phyloP scores from a whole-genome alignment of 2,329 filamentous ascomycete species.

The Ambrosiella xylebori region DNA sequence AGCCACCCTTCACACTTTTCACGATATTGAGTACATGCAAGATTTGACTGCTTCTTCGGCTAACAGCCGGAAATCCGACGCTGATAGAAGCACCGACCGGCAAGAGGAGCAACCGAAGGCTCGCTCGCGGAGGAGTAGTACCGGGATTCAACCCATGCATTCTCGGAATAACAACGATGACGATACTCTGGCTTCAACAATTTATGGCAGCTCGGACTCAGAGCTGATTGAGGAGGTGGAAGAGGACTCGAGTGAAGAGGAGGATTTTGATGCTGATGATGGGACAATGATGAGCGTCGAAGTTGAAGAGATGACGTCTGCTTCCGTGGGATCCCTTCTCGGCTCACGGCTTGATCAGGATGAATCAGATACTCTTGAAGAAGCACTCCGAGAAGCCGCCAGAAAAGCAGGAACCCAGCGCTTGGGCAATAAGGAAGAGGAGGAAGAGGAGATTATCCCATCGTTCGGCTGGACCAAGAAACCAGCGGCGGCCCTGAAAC shows the following conservation, averaged over 20 bases:
- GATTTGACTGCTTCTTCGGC: constrained; percentile 73
- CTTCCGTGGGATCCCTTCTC: constrained; percentile 44
- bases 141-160: constrained; percentile 31
- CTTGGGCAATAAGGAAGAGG: constrained; percentile 40
- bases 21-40: constrained; percentile 76
- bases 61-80: constrained; percentile 43
- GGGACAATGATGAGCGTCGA: constrained; percentile 72
- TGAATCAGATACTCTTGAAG: constrained; percentile 58
- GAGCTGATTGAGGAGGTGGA: constrained; percentile 34
- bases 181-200: constrained; percentile 56
- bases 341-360: constrained; percentile 35
- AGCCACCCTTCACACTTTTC: constrained; percentile 92
- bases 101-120: constrained; percentile 16
- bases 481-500: constrained; percentile 12
- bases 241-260: constrained; percentile 30
- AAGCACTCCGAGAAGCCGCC: constrained; percentile 59
- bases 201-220: constrained; percentile 49
- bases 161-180: constrained; percentile 50
- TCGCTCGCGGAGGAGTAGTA: constrained; percentile 40
- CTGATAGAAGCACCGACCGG: not conserved
- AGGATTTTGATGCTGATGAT: constrained; percentile 49
- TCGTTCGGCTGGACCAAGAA: constrained; percentile 62
- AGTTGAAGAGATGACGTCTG: constrained; percentile 57
- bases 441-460: constrained; percentile 52
- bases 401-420: constrained; percentile 57